phyloP scores from a whole-genome alignment of 2,329 filamentous ascomycete species.

The Orbilia ellipsospora region DNA sequence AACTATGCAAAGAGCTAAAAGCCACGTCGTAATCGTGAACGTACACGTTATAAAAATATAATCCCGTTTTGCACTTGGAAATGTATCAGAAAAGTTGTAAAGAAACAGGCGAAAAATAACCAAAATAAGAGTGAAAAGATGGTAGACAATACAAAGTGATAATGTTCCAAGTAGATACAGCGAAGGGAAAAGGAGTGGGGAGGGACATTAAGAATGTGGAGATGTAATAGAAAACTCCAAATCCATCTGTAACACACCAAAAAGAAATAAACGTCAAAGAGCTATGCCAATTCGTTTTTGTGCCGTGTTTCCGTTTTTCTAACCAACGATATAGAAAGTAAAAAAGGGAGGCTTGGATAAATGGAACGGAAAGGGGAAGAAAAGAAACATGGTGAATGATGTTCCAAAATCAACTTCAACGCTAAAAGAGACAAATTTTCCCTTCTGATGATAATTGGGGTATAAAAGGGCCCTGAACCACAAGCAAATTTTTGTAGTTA shows the following conservation, averaged over 20 bases:
- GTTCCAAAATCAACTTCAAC: slow-evolving; percentile 44
- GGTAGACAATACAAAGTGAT: slow-evolving; percentile 52
- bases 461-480: slow-evolving; percentile 39
- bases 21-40: slow-evolving; percentile 42
- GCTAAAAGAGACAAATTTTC: slow-evolving; percentile 48
- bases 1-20: slow-evolving; percentile 10
- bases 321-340: slow-evolving; percentile 25
- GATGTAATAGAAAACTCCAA: slow-evolving; percentile 8
- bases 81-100: slow-evolving; percentile 2
- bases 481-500: slow-evolving; percentile 16
- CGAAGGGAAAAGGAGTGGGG: slow-evolving; percentile 38
- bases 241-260: slow-evolving; percentile 24
- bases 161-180: slow-evolving; percentile 54
- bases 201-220: slow-evolving; percentile 32
- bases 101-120: slow-evolving; percentile 2
- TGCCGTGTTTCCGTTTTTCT: slow-evolving; percentile 49
- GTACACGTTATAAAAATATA: slow-evolving; percentile 33
- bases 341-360: slow-evolving; percentile 17
- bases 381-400: slow-evolving; percentile 37
- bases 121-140: too few species aligned
- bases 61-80: slow-evolving; percentile 24
- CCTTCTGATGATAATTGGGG: slow-evolving; percentile 35
- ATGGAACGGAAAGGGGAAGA: slow-evolving; percentile 6
- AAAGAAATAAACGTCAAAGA: slow-evolving; percentile 25
- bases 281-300: slow-evolving; percentile 36